A percentile compares a stretch with the other conserved stretches of the same genome.
phyloP scores from a whole-genome alignment of 202 grass and related monocot species.

The Digitaria exilis region DNA sequence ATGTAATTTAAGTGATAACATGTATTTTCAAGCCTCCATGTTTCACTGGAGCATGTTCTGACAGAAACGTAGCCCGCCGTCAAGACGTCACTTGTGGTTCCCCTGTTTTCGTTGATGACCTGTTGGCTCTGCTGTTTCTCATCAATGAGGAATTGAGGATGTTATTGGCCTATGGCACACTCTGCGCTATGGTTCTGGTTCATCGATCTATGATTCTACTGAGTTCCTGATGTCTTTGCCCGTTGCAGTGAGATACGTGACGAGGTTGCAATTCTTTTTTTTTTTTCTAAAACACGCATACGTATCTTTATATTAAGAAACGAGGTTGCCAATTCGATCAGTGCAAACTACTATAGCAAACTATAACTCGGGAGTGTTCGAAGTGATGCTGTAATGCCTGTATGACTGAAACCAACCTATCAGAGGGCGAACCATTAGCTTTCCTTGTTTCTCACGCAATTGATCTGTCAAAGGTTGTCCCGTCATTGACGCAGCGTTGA shows the following conservation, averaged over 20 bases:
- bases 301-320: no score
- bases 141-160: background rate
- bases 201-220: background rate
- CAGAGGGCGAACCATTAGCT: background rate
- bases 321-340: background rate
- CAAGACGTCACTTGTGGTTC: background rate
- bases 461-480: background rate
- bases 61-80: background rate
- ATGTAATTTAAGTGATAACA: slow-evolving; percentile 18
- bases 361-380: background rate
- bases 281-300: no score
- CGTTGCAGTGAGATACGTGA: background rate
- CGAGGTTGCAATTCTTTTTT: no score
- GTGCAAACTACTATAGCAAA: background rate
- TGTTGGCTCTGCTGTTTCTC: background rate
- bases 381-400: background rate
- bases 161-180: background rate
- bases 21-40: background rate
- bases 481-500: background rate
- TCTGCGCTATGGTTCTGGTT: background rate
- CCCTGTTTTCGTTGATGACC: background rate
- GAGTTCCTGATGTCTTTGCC: background rate
- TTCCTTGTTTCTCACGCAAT: background rate
- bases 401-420: background rate
- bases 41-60: background rate